Base-by-base conservation (phyloP, 331 rosid genomes). In the Spiraea crenata region DNA sequence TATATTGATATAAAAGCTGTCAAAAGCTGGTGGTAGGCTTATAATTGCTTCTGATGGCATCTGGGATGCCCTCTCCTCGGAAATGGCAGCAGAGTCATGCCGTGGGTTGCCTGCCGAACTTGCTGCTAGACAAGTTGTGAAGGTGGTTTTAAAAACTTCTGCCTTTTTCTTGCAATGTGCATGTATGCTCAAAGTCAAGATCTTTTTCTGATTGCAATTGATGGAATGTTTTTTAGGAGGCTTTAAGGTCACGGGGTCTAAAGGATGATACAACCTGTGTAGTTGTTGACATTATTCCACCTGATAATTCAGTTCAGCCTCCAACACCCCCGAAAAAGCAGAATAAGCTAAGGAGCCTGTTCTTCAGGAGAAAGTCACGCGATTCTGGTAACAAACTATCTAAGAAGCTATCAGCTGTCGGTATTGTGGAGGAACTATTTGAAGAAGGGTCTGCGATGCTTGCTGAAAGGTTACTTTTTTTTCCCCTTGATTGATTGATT, bases 361-460 rank as follows among this genome's bases (percentile, higher is more conserved):
- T 86, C 5, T 93, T 77, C 78, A 77, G 95, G 77, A 91, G 82
- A 69, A 89, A 73, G 68, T 86, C 97, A 38, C 79, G 76, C 61
- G 83, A 73, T 68, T 82, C 91, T 42, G 85, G 78, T 46, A 81
- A 76, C 37, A 90, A 91, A 68, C 78, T 89, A 49, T 79, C 96
- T 11, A 89, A 91, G 83, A 93, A 85, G 82, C 89, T 93, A 54
- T 90, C 95, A 19, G 86, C 99, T 72, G 78, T 87, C 58, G 88
- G 87, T 63, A 81, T 87, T 44, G 96, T 93, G 64, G 99, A 93
- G 76, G 99, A 93, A 74, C 75, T 93, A 41, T 93, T 93, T 44
- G 97, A 93, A 86, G 99, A 93, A 75, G 97, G 97, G 68, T 93
- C 97, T 1, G 97, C 99, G 6, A 88, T 93, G 99, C 96, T 93